phyloP scores from a whole-genome alignment of 352 stramenopile species.

The Aphanomyces invadans region DNA sequence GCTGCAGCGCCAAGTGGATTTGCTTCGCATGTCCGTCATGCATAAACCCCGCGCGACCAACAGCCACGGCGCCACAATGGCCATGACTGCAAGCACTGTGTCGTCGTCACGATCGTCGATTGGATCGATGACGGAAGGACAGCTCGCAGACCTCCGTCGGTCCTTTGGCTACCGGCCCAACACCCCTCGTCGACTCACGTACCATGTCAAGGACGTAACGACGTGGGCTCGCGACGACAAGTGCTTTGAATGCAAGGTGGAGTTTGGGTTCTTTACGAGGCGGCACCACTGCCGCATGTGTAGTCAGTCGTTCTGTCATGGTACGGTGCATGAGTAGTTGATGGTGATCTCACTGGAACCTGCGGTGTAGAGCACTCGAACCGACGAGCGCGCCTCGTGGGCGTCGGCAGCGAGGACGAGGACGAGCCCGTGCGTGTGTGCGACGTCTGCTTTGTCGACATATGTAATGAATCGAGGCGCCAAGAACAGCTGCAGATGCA shows the following conservation, averaged over 20 bases:
- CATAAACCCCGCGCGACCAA: neutral
- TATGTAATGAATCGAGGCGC: neutral
- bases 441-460: slow-evolving; percentile 7
- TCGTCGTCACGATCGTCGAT: neutral
- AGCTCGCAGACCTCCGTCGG: neutral
- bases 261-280: slow-evolving; percentile 13
- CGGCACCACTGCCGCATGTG: slow-evolving; percentile 16
- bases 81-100: slow-evolving; percentile 1
- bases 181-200: neutral
- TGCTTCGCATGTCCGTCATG: neutral
- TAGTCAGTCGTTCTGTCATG: slow-evolving; percentile 9
- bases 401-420: neutral
- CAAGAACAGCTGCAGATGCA: neutral
- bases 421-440: neutral
- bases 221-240: neutral
- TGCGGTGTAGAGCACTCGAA: slow-evolving; percentile 7
- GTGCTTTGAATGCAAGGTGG: slow-evolving; percentile 9
- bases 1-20: slow-evolving; percentile 13
- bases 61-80: neutral
- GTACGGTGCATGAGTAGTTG: neutral
- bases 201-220: slow-evolving; percentile 10
- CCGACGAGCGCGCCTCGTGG: neutral
- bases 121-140: neutral
- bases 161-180: neutral
- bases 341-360: slow-evolving; percentile 4